A percentile compares a stretch with the other conserved stretches of the same genome.
Conservation (phyloP, 768 basidiomycete genomes). For the Leccinum subtestaceum region DNA sequence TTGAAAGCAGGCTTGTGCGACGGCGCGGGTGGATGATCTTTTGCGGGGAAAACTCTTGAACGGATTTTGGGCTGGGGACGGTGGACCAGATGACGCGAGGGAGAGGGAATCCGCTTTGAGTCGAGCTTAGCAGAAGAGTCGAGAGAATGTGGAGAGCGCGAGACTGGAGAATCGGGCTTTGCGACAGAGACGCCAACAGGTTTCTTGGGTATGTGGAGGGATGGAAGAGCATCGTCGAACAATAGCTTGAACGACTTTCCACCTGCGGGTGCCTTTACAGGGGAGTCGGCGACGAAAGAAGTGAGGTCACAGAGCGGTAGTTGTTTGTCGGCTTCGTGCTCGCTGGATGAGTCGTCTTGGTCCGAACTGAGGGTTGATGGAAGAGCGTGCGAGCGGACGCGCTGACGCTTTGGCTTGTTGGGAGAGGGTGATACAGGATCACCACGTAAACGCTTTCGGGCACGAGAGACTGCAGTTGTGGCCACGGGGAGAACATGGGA, state of each 20-base stretch:
- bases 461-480: conserved; percentile 54
- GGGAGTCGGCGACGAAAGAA: conserved; percentile 69
- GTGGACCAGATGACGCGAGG: background rate
- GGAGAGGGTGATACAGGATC: conserved; percentile 84
- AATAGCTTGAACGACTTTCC: conserved; percentile 64
- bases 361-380: conserved; percentile 38
- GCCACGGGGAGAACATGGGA: conserved; percentile 24
- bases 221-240: conserved; percentile 53
- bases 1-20: conserved; percentile 1
- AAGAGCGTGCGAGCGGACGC: conserved; percentile 42
- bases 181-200: conserved; percentile 8
- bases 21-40: background rate
- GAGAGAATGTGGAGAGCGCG: background rate
- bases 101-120: conserved; percentile 1
- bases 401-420: conserved; percentile 70
- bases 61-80: conserved; percentile 6
- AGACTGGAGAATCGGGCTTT: conserved; percentile 22
- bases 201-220: conserved; percentile 19
- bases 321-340: conserved; percentile 36
- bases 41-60: conserved; percentile 13
- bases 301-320: conserved; percentile 29
- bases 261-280: conserved; percentile 56
- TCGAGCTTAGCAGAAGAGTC: conserved; percentile 4
- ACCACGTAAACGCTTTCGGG: conserved; percentile 77
- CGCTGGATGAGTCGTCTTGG: conserved; percentile 30